A percentile compares a stretch with the other conserved stretches of the same genome.
phyloP scores from a whole-genome alignment of 768 basidiomycete species.

The Xanthoconium purpureum region DNA sequence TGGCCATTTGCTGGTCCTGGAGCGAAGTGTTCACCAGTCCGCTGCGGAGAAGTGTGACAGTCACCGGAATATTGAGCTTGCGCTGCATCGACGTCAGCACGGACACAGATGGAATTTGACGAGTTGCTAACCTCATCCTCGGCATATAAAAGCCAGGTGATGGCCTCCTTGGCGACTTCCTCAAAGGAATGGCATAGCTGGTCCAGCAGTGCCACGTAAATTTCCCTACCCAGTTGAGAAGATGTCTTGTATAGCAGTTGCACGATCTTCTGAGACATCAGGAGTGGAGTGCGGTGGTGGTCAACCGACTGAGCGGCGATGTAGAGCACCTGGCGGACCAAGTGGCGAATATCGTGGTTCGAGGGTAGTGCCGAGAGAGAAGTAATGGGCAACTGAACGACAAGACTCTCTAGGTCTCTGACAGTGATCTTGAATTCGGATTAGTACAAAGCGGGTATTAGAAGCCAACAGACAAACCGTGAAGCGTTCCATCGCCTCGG shows the following conservation, averaged over 20 bases:
- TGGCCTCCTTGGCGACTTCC: slow-evolving; percentile 94
- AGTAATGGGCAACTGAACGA: slow-evolving; percentile 71
- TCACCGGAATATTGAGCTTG: slow-evolving; percentile 94
- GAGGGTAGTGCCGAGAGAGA: slow-evolving; percentile 69
- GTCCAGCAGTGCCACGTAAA: slow-evolving; percentile 86
- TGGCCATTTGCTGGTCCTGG: slow-evolving; percentile 89
- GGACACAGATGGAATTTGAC: neutral
- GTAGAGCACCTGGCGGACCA: slow-evolving; percentile 78
- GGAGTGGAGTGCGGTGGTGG: slow-evolving; percentile 80
- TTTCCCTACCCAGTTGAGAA: slow-evolving; percentile 83
- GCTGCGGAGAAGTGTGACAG: slow-evolving; percentile 81
- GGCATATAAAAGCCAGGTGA: slow-evolving; percentile 93
- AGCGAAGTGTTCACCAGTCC: slow-evolving; percentile 73
- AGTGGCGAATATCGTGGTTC: slow-evolving; percentile 82
- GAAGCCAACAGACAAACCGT: slow-evolving; percentile 42
- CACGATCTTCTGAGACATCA: slow-evolving; percentile 96
- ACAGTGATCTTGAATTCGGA: slow-evolving; percentile 18
- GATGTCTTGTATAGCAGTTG: slow-evolving; percentile 90
- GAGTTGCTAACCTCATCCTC: slow-evolving; percentile 79
- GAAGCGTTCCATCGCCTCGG: slow-evolving; percentile 90
- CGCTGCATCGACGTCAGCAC: slow-evolving; percentile 49
- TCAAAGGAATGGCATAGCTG: slow-evolving; percentile 86
- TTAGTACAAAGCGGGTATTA: slow-evolving; percentile 2
- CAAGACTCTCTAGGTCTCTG: slow-evolving; percentile 75
- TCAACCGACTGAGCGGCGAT: slow-evolving; percentile 79